These are phyloP conservation scores for Xylaria sp. DNA, from an alignment of 2,329 filamentous ascomycete genomes.

Conservation along the genomic window DNA sequence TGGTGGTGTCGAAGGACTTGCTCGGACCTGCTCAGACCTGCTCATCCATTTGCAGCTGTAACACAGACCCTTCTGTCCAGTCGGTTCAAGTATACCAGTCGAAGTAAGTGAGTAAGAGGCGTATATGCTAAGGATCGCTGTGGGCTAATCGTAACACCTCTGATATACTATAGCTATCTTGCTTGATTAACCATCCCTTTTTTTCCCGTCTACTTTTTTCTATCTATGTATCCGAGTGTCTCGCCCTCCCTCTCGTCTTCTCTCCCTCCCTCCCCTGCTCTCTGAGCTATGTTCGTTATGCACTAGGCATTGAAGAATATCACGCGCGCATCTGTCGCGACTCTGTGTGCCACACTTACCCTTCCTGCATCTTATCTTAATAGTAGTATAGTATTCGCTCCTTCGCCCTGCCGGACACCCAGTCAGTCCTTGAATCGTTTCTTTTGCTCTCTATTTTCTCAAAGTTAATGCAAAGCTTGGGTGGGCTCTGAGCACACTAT, in stretches of 20 bases:
- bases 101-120: neutral
- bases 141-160: neutral
- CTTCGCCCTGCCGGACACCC: conserved; percentile 17
- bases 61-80: neutral
- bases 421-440: neutral
- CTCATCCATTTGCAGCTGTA: neutral
- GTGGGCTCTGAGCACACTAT: conserved; percentile 1
- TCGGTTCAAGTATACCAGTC: neutral
- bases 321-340: conserved; percentile 26
- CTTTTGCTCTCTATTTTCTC: conserved; percentile 6
- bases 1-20: conserved; percentile 27
- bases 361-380: conserved; percentile 12
- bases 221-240: neutral
- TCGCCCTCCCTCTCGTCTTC: neutral
- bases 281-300: too few relatives aligned
- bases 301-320: conserved; percentile 17
- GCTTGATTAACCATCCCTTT: neutral
- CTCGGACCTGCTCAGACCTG: conserved; percentile 3
- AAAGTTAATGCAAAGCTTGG: neutral
- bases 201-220: neutral
- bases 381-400: neutral
- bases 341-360: conserved; percentile 21
- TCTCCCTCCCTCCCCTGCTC: too few relatives aligned
- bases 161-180: neutral
- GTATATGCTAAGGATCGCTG: neutral